These are phyloP conservation scores for Heracleum sosnowskyi DNA, from an alignment of 129 eudicot species.

Conservation along the genomic window DNA sequence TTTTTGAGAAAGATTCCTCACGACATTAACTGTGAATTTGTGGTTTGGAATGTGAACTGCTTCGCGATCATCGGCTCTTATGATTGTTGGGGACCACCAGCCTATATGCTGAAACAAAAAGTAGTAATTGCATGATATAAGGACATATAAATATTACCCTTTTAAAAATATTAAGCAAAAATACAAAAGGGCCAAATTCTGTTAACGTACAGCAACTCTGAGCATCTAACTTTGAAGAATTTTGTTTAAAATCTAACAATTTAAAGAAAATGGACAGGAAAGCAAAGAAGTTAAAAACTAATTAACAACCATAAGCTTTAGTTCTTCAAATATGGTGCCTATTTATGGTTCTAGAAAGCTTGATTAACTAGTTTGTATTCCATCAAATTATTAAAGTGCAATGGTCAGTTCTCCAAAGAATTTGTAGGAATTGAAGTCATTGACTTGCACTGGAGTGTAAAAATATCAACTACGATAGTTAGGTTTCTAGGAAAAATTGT, in stretches of 20 bases:
- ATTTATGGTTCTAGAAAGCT: not conserved
- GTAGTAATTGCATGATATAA: not conserved
- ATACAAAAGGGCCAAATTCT: not conserved
- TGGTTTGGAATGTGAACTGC: constrained; percentile 84
- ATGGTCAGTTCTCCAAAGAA: not conserved
- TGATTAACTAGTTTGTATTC: not conserved
- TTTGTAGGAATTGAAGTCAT: not conserved
- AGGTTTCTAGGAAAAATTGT: not conserved
- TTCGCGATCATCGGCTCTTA: constrained; percentile 91
- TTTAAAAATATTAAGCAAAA: not conserved
- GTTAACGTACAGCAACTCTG: not conserved
- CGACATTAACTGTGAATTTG: constrained; percentile 63
- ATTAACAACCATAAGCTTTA: not conserved
- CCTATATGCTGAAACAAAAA: constrained; percentile 60
- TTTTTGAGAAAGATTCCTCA: constrained; percentile 77
- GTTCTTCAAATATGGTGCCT: not conserved
- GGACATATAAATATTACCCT: not conserved
- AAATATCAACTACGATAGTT: not conserved
- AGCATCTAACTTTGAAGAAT: not conserved
- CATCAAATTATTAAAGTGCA: too few relatives aligned
- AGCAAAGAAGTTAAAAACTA: not conserved
- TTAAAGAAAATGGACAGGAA: not conserved
- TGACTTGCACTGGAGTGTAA: not conserved
- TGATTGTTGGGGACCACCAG: constrained; percentile 91
- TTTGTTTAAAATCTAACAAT: not conserved